phyloP scores from a whole-genome alignment of 306 rosid genomes.

The Dryas octopetala region DNA sequence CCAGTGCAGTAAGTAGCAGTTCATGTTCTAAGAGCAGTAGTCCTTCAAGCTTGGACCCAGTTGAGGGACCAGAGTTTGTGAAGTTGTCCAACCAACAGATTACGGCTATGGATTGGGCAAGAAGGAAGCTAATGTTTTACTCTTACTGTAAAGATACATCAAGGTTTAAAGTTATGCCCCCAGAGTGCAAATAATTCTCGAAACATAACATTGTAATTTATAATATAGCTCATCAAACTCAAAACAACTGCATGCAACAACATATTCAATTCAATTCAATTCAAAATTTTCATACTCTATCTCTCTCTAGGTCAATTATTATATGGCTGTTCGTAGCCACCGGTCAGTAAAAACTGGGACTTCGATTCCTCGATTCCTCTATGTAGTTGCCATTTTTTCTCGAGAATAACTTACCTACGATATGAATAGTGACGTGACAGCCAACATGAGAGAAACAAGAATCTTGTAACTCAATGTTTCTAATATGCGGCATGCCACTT shows the following conservation, averaged over 20 bases:
- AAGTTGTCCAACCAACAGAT: conserved; percentile 66
- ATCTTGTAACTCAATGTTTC: too few species aligned
- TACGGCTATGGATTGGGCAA: conserved; percentile 87
- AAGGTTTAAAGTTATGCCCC: conserved; percentile 77
- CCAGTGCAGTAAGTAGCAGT: conserved; percentile 26
- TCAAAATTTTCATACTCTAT: neutral
- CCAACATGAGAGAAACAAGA: too few species aligned
- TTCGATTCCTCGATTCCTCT: neutral
- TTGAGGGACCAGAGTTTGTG: conserved; percentile 67
- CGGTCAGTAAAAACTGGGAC: too few species aligned
- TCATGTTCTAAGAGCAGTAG: conserved; percentile 48
- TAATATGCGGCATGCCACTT: too few species aligned
- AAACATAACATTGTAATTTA: neutral
- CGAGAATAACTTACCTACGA: too few species aligned
- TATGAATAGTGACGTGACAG: too few species aligned
- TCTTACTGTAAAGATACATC: conserved; percentile 75
- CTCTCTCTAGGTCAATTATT: neutral
- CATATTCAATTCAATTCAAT: neutral
- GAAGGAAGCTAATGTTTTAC: conserved; percentile 92
- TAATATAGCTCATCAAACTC: neutral
- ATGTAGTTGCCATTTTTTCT: neutral
- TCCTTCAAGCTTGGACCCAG: conserved; percentile 59
- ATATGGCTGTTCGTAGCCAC: too few species aligned
- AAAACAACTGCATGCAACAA: neutral
- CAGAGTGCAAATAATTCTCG: conserved; percentile 57